phyloP scores from a whole-genome alignment of 2,329 filamentous ascomycete species.

The Ilyonectria sp. region DNA sequence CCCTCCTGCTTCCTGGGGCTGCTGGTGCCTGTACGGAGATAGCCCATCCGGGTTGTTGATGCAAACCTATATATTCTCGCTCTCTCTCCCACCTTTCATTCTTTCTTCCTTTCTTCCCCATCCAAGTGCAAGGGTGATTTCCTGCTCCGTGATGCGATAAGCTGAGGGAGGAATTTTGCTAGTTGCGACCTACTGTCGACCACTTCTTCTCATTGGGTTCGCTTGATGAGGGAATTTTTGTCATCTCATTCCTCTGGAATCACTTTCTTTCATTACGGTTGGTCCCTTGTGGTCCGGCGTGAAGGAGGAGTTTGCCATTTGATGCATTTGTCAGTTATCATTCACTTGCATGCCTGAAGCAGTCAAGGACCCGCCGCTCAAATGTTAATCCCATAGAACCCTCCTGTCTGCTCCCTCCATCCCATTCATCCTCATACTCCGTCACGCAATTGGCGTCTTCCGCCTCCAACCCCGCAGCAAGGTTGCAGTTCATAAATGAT shows the following conservation, averaged over 20 bases:
- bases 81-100: conserved; percentile 48
- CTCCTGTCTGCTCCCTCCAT: conserved; percentile 67
- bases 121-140: conserved; percentile 79
- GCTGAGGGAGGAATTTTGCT: conserved; percentile 87
- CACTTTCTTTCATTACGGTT: conserved; percentile 60
- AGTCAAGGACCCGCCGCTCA: no score
- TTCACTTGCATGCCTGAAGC: no score
- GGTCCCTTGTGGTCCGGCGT: conserved; percentile 52
- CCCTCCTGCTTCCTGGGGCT: conserved; percentile 27
- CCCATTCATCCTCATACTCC: conserved; percentile 68
- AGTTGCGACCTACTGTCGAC: conserved; percentile 62
- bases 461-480: conserved; percentile 60
- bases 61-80: conserved; percentile 53
- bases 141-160: conserved; percentile 74
- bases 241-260: conserved; percentile 54
- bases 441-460: conserved; percentile 63
- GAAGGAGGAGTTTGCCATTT: conserved; percentile 57
- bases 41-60: conserved; percentile 23
- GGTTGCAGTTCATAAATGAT: no score
- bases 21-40: conserved; percentile 30
- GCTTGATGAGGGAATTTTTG: conserved; percentile 83
- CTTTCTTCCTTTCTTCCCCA: conserved; percentile 63
- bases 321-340: no score
- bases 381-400: conserved; percentile 50
- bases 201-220: conserved; percentile 66